Percentiles rank a stretch among this genome's conserved stretches.
Conservation (phyloP, 257 asterid species). For the Solanum phureja region DNA sequence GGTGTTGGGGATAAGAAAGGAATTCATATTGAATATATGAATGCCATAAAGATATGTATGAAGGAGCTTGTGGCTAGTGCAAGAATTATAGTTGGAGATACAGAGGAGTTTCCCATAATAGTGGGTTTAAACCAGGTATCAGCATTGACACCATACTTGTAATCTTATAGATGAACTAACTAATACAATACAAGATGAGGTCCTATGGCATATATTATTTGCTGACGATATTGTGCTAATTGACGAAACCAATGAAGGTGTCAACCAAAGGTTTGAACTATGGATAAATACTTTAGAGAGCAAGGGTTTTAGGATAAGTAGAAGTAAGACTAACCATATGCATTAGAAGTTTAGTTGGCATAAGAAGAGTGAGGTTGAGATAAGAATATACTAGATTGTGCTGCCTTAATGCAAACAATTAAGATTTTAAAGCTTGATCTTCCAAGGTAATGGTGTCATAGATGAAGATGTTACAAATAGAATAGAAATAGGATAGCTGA, state of each 20-base stretch:
- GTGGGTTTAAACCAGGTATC: not conserved
- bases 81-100: not conserved
- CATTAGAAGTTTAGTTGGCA: not conserved
- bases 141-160: not conserved
- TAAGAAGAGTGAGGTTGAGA: not conserved
- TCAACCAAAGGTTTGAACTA: not conserved
- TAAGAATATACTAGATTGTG: not conserved
- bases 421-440: not conserved
- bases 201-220: not conserved
- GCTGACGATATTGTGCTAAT: not conserved
- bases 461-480: not conserved
- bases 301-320: not conserved
- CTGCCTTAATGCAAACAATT: not conserved
- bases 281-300: not conserved
- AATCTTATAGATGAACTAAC: not conserved
- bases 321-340: not conserved
- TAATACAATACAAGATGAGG: not conserved
- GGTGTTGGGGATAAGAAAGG: not conserved
- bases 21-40: not conserved
- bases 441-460: not conserved
- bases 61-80: not conserved
- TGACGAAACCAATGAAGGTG: not conserved
- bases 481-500: not conserved
- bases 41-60: not conserved
- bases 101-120: not conserved